Evolutionary conservation across 129 eudicot species (phyloP), one percentile per base, ranked within the genome.

Genomic region (Ambrosia trifida): DNA sequence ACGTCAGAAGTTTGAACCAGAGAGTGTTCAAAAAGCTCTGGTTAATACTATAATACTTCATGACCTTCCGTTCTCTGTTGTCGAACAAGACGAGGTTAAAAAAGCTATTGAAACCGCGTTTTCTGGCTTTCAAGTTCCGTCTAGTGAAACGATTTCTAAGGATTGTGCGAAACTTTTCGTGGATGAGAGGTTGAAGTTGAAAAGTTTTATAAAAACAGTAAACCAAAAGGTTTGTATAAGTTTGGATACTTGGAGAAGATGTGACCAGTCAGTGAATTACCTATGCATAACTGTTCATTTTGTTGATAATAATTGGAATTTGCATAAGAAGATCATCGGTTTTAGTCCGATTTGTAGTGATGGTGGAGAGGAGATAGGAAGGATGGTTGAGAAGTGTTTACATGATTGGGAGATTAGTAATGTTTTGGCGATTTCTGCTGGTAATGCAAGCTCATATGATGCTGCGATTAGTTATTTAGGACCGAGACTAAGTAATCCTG

Each of bases 321-420:
- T 51, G 36, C 73, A 51, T n/a, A 51, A 50, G 63, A 51, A 69
- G 35, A 51, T 69, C 35, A 69, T 69, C 5, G 16, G 63, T 33
- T 69, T 50, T 51, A 51, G 57, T 10, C 50, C 73, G 5, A 6
- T 69, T 50, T 1, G n/a, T n/a, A 52, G 63, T 53, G 16, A 51
- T 69, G 3, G 17, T 13, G 73, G 73, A 35, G 63, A 51, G 63
- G 50, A 69, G 63, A 69, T 69, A 69, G 73, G 73, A n/a, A 33
- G 19, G 63, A 35, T 19, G 31, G 36, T 69, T 50, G 49, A 50
- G 17, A 69, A 33, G 28, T 69, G 73, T 51, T 33, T 69, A 11
- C 61, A 2, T 51, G 73, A 69, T 35, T 69, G 63, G 73, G 73
- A 13, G 17, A 69, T 69, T 4, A 5, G 20, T 33, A 51, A 35